Evolutionary conservation across 2,329 filamentous ascomycete species (phyloP).

Genomic region (Hansfordia pulvinata): DNA sequence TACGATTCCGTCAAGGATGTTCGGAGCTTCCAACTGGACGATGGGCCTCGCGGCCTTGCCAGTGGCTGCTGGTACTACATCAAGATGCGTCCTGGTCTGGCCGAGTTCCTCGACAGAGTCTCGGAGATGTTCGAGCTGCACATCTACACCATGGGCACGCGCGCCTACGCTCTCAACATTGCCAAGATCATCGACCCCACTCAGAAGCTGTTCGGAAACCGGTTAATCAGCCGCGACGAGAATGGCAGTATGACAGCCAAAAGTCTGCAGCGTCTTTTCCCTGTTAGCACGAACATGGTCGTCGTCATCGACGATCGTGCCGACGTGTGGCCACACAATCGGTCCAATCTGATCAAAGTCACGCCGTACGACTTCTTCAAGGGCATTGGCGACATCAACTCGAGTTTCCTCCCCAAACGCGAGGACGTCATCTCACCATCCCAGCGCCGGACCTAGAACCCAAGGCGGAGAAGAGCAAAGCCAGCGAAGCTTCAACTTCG

Average conservation of each 20-base stretch:
- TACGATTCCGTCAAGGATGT: constrained; percentile 85
- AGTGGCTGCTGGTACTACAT: constrained; percentile 93
- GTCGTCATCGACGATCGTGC: constrained; percentile 96
- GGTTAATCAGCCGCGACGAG: constrained; percentile 92
- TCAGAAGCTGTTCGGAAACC: constrained; percentile 78
- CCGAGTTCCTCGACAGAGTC: constrained; percentile 66
- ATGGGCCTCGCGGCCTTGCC: constrained; percentile 55
- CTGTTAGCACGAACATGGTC: constrained; percentile 96
- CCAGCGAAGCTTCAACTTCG: too few species aligned
- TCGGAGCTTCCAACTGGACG: constrained; percentile 79
- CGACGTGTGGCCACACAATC: constrained; percentile 88
- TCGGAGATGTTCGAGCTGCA: constrained; percentile 83
- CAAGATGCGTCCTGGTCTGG: constrained; percentile 82
- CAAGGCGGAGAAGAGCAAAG: constrained; percentile 9
- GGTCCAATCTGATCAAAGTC: constrained; percentile 87
- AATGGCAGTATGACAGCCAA: constrained; percentile 89
- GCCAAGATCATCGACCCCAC: constrained; percentile 87
- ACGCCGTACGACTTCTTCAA: constrained; percentile 96
- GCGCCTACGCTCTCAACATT: constrained; percentile 88
- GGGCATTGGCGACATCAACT: constrained; percentile 97
- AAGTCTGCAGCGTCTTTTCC: constrained; percentile 80
- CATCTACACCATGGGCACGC: constrained; percentile 97
- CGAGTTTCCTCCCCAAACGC: constrained; percentile 82
- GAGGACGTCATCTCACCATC: constrained; percentile 31
- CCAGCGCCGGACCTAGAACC: constrained; percentile 8